Evolutionary conservation across 768 basidiomycete genomes (phyloP), one percentile per base, ranked within the genome.

Genomic region (Amanita thiersii): DNA sequence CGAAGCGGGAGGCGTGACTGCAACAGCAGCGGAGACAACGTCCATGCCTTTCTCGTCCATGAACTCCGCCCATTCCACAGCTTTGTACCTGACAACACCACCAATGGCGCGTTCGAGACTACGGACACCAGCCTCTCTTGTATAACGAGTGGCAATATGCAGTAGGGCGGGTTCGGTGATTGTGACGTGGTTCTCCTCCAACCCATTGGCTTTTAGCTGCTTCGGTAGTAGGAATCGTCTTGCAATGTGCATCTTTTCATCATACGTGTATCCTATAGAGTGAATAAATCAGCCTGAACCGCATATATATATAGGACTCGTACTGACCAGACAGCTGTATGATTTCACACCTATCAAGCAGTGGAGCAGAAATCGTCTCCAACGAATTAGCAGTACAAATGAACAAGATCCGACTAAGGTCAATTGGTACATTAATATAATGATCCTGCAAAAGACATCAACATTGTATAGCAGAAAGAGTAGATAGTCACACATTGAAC

Each of bases 121-220:
- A 25, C 93, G 77, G n/a, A 97, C 92, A 24, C 93, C 93, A 0
- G 91, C 89, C 59, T 97, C 92, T 4, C 87, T 70, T 1, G 92
- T 93, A 52, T 90, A 93, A 11, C 79, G 70, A 1, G 81, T 85
- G 14, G 83, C 79, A 37, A 94, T 72, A 38, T 77, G 72, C 41
- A 81, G 60, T 21, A 94, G 58, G 0, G 82, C 80, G 7, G 78
- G 75, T 39, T 89, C 81, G 0, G 77, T 77, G 31, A 96, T 62
- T 15, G 64, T 58, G 19, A 94, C 63, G 19, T 82, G 78, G 1
- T 69, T 63, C 0, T 69, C 61, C 4, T 73, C 60, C 37, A 96
- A 66, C 0, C 84, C 88, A 52, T 93, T 92, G 5, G 85, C 79
- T 20, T 58, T 60, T 29, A 93, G 67, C 57, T 94, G 92, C 58